These are phyloP conservation scores for Bondarzewia mesenterica DNA, from an alignment of 1,284 basidiomycete genomes.

Conservation along the genomic window DNA sequence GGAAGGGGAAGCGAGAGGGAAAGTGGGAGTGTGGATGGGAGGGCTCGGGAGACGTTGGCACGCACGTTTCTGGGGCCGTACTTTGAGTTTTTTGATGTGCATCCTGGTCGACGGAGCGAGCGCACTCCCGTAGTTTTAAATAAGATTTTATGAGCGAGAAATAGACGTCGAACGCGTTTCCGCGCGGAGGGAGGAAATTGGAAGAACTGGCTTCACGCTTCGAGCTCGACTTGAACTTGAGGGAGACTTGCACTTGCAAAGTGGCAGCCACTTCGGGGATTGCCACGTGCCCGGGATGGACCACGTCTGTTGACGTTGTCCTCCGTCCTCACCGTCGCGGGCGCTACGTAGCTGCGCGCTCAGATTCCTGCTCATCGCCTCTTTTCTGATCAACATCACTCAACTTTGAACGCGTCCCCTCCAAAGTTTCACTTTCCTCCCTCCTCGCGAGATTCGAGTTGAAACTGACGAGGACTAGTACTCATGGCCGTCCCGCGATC, in stretches of 20 bases:
- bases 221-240: not conserved
- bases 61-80: slow-evolving; percentile 69
- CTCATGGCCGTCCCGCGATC: slow-evolving; percentile 11
- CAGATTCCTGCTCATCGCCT: not conserved
- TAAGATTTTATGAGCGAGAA: not conserved
- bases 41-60: slow-evolving; percentile 5
- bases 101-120: slow-evolving; percentile 19
- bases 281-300: not conserved
- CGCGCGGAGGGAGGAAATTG: not conserved
- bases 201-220: not conserved
- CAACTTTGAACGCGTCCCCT: not conserved
- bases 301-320: not conserved
- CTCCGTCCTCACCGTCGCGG: not conserved
- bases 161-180: not conserved
- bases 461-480: not conserved
- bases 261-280: not conserved
- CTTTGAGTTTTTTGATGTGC: slow-evolving; percentile 75
- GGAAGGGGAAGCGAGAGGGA: slow-evolving; percentile 6
- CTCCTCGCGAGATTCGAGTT: not conserved
- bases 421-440: not conserved
- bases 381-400: not conserved
- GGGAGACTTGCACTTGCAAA: not conserved
- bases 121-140: not conserved
- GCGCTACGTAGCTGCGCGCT: not conserved
- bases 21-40: not conserved